Percentiles rank a stretch among this genome's conserved stretches.
phyloP scores from a whole-genome alignment of 129 eudicot genomes.

The Flaveria bidentis region DNA sequence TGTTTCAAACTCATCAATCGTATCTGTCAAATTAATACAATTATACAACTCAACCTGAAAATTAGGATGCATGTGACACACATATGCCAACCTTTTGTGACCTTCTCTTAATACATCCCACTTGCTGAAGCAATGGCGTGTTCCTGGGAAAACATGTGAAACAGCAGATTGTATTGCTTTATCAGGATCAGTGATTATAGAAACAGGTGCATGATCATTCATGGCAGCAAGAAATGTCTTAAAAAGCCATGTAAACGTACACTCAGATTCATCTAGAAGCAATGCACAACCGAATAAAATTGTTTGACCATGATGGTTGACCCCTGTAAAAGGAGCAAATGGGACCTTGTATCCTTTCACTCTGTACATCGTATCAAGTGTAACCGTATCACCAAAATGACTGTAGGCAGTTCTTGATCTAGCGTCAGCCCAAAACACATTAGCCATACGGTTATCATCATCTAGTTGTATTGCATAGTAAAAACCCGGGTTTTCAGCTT shows the following conservation, averaged over 20 bases:
- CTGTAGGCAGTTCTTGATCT: conserved; percentile 85
- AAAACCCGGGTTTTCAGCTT: conserved; percentile 93
- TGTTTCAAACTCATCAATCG: conserved; percentile 71
- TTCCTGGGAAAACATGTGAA: conserved; percentile 62
- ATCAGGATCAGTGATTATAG: conserved; percentile 72
- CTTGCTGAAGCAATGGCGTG: conserved; percentile 79
- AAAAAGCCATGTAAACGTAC: conserved; percentile 81
- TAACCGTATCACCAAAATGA: conserved; percentile 85
- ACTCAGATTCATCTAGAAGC: conserved; percentile 86
- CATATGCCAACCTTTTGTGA: conserved; percentile 63
- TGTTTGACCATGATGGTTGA: conserved; percentile 87
- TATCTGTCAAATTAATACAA: conserved; percentile 72
- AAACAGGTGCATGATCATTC: conserved; percentile 66
- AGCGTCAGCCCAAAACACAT: conserved; percentile 92
- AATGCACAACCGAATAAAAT: conserved; percentile 82
- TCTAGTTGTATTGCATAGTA: conserved; percentile 88
- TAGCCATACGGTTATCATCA: conserved; percentile 83
- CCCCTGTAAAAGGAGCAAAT: conserved; percentile 83
- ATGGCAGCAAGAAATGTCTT: conserved; percentile 85
- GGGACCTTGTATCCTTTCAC: conserved; percentile 74
- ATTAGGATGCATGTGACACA: conserved; percentile 64
- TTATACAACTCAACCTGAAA: conserved; percentile 80
- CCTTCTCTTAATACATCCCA: conserved; percentile 93
- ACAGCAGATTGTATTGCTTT: conserved; percentile 70
- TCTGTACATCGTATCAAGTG: conserved; percentile 66